These are phyloP conservation scores for Tilletia indica DNA, from an alignment of 1,284 basidiomycete genomes.

Conservation along the genomic window DNA sequence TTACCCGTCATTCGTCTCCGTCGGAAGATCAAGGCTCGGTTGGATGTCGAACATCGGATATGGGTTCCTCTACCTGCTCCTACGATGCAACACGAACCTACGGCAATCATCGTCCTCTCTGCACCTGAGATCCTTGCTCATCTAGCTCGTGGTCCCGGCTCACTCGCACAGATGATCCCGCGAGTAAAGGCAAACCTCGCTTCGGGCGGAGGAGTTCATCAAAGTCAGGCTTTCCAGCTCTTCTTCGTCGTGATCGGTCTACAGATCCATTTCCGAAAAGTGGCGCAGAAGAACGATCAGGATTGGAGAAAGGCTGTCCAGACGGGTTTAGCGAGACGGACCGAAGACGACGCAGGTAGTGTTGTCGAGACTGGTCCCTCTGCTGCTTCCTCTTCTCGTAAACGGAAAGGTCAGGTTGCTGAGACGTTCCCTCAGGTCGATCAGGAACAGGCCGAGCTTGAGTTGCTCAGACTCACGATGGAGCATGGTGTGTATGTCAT, in stretches of 20 bases:
- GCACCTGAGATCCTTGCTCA: conserved; percentile 8
- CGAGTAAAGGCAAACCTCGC: not conserved
- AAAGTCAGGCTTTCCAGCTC: conserved; percentile 5
- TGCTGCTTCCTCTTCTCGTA: not conserved
- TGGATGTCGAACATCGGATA: conserved; percentile 10
- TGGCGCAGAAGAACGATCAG: conserved; percentile 15
- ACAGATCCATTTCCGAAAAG: conserved; percentile 11
- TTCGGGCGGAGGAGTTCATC: conserved; percentile 9
- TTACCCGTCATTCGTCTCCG: conserved; percentile 9
- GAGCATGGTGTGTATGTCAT: conserved; percentile 17
- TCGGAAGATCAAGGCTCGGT: conserved; percentile 12
- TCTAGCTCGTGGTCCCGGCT: not conserved
- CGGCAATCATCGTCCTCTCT: conserved; percentile 9
- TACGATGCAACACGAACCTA: conserved; percentile 13
- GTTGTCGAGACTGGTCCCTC: too few species aligned
- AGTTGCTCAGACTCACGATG: conserved; percentile 16
- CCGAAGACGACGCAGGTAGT: not conserved
- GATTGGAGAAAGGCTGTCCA: conserved; percentile 3
- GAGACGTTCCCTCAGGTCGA: not conserved
- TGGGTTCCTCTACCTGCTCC: conserved; percentile 1
- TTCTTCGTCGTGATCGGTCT: conserved; percentile 11
- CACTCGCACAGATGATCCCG: conserved; percentile 1
- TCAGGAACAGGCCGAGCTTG: conserved; percentile 3
- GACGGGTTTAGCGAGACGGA: not conserved
- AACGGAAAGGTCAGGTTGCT: not conserved